phyloP scores from a whole-genome alignment of 306 rosid genomes.

The Cyclanthera cordifolia region DNA sequence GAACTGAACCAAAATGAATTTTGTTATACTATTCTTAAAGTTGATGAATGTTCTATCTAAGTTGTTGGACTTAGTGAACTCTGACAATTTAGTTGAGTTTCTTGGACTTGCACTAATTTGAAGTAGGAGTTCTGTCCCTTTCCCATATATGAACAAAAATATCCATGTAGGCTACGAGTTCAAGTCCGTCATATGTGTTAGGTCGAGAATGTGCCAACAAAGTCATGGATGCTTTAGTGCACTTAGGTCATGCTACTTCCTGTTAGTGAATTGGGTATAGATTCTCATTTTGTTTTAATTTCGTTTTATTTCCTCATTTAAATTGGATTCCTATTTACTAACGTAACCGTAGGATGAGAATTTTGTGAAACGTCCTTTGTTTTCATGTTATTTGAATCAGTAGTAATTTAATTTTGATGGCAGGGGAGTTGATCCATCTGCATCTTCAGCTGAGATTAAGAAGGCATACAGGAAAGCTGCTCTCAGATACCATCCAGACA shows the following conservation, averaged over 20 bases:
- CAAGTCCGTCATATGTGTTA: background rate
- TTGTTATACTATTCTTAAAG: background rate
- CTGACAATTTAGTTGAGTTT: background rate
- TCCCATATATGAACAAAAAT: background rate
- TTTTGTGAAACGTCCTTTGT: background rate
- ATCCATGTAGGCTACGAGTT: background rate
- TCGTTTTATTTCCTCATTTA: background rate
- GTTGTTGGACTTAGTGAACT: background rate
- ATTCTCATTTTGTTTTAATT: background rate
- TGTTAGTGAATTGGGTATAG: background rate
- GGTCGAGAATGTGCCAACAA: background rate
- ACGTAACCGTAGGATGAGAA: background rate
- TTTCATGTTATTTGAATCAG: conserved; percentile 6
- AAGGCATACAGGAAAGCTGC: conserved; percentile 99
- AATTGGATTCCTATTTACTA: background rate
- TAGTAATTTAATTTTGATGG: conserved; percentile 30
- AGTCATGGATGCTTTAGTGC: background rate
- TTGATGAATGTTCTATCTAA: background rate
- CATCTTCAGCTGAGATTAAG: conserved; percentile 72
- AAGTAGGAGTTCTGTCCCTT: background rate
- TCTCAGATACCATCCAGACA: conserved; percentile 94
- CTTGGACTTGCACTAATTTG: background rate
- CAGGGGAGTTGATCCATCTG: conserved; percentile 87
- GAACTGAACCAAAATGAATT: background rate
- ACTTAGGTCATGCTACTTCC: background rate